phyloP scores from a whole-genome alignment of 148 eudicot species.

The Vaccinium corymbosum region DNA sequence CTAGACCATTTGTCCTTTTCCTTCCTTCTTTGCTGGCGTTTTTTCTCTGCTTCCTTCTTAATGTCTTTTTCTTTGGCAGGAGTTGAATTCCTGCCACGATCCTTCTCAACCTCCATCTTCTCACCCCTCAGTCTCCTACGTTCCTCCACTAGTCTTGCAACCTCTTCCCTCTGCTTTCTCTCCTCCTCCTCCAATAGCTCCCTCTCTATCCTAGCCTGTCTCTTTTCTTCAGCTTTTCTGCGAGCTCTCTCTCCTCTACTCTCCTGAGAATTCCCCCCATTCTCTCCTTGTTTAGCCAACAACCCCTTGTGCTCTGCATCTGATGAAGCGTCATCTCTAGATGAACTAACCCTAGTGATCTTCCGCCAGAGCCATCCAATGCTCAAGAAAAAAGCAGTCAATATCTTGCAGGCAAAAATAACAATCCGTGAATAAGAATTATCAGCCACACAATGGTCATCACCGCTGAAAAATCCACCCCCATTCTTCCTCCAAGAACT shows the following conservation, averaged over 20 bases:
- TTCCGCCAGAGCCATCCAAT: conserved; percentile 77
- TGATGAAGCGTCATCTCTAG: conserved; percentile 50
- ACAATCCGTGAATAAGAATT: conserved; percentile 55
- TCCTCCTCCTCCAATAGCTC: conserved; percentile 94
- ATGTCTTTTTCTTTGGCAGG: conserved; percentile 56
- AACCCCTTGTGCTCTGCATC: conserved; percentile 52
- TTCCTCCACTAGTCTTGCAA: conserved; percentile 89
- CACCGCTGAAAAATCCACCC: conserved; percentile 42
- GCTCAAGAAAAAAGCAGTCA: conserved; percentile 46
- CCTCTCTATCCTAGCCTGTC: conserved; percentile 91
- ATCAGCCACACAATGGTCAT: conserved; percentile 65
- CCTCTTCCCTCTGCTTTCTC: conserved; percentile 96
- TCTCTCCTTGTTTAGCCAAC: conserved; percentile 64
- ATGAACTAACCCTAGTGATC: conserved; percentile 64
- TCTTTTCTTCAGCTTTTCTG: conserved; percentile 96
- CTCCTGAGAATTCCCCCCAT: conserved; percentile 57
- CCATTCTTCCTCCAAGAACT: conserved; percentile 45
- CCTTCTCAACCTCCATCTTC: conserved; percentile 77
- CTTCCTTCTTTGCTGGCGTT: conserved; percentile 67
- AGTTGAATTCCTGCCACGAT: conserved; percentile 50
- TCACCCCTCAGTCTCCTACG: conserved; percentile 86
- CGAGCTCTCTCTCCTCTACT: conserved; percentile 95
- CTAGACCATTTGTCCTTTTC: conserved; percentile 83
- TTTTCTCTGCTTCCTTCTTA: conserved; percentile 77
- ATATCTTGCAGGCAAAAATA: conserved; percentile 47